A percentile compares a stretch with the other conserved stretches of the same genome.
phyloP scores from a whole-genome alignment of 2,329 filamentous ascomycete species.

The Ceratocystis lukuohia region DNA sequence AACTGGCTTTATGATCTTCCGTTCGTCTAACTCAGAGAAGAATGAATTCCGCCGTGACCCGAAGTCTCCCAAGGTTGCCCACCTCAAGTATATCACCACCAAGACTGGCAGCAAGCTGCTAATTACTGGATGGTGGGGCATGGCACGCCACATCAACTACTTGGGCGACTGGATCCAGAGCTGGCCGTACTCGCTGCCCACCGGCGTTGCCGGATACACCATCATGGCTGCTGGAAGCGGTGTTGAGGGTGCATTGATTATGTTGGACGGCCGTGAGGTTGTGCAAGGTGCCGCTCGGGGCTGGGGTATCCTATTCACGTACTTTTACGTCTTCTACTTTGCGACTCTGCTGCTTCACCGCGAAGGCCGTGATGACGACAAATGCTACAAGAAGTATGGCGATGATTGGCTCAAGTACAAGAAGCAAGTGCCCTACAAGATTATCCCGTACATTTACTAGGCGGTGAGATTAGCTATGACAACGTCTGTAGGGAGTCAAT shows the following conservation, averaged over 20 bases:
- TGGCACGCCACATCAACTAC: conserved; percentile 89
- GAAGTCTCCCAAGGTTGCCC: conserved; percentile 59
- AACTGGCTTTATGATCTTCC: conserved; percentile 81
- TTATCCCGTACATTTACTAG: conserved; percentile 75
- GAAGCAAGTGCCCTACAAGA: conserved; percentile 64
- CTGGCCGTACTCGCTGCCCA: conserved; percentile 82
- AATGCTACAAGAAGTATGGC: conserved; percentile 83
- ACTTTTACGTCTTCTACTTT: conserved; percentile 93
- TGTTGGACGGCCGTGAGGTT: conserved; percentile 48
- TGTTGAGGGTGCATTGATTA: conserved; percentile 40
- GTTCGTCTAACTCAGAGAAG: conserved; percentile 87
- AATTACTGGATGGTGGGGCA: conserved; percentile 84
- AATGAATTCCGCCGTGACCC: conserved; percentile 85
- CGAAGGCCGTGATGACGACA: conserved; percentile 76
- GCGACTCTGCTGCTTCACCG: conserved; percentile 74
- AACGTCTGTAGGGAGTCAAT: neutral
- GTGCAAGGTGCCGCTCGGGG: conserved; percentile 61
- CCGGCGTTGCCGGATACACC: conserved; percentile 68
- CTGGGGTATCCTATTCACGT: conserved; percentile 79
- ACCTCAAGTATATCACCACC: conserved; percentile 79
- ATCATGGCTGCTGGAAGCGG: conserved; percentile 44
- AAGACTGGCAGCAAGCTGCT: conserved; percentile 68
- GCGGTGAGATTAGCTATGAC: neutral
- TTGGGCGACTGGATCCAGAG: conserved; percentile 88
- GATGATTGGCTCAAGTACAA: conserved; percentile 86